Evolutionary conservation across 768 basidiomycete species (phyloP), one percentile per base, ranked within the genome.

Genomic region (Suillus discolor): DNA sequence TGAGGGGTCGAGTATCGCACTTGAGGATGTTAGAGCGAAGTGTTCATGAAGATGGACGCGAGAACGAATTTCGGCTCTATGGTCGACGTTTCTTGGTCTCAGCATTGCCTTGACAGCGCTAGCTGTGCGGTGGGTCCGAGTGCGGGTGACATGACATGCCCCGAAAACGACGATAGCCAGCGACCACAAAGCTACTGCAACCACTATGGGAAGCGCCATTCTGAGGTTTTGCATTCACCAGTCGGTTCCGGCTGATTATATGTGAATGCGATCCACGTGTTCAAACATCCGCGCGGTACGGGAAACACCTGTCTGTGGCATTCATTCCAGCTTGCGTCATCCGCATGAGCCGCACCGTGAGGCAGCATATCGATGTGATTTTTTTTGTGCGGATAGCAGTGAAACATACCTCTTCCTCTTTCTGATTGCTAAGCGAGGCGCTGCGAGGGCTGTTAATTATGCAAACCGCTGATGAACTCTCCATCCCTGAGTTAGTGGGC

Each of bases 31-130:
- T 13, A 60, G 28, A 20, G 41, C 59, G 39, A 60, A 28, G 59
- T 60, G 59, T 28, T 20, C 59, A 31, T 60, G 59, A 31, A 41
- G 59, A 31, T 28, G 12, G 59, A 60, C 28, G 41, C 59, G 59
- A 25, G 59, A 60, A 31, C 41, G 25, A 28, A 60, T 60, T 6
- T 60, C 59, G 18, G 18, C 41, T 41, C 20, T 0, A 42, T 60
- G 18, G 20, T 44, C 42, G 11, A 6, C 31, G 41, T 60, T 42
- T 31, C 59, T 41, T 28, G 59, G 41, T 20, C 9, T 12, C 41
- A 60, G 28, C 41, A 42, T 0, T 4, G 41, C 59, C 25, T 20
- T 41, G 18, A 42, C 41, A 13, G 25, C 41, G 6, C 7, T 39
- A 8, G 28, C 41, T 42, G 59, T 60, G 11, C 25, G 25, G 23